These are phyloP conservation scores for Cystofilobasidium ferigula DNA, from an alignment of 768 basidiomycete species.

Conservation along the genomic window DNA sequence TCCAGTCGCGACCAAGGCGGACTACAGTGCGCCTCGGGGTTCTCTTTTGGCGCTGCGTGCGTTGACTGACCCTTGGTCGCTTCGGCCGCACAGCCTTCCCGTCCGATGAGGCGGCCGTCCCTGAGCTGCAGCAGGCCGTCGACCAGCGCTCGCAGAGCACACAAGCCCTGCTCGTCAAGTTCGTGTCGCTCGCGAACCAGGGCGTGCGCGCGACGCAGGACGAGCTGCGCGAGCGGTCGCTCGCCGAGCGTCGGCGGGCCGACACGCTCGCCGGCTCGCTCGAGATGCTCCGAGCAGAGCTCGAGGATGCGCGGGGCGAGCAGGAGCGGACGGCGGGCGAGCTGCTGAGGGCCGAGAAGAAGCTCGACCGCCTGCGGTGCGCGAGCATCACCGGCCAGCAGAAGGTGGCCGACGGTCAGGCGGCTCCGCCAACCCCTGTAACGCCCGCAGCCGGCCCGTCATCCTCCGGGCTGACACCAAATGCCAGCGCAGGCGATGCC, in stretches of 20 bases:
- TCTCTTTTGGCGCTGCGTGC: not conserved
- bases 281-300: constrained; percentile 28
- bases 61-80: too few relatives aligned
- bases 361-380: constrained; percentile 29
- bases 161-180: constrained; percentile 22
- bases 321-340: constrained; percentile 28
- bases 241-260: constrained; percentile 38
- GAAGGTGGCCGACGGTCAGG: not conserved
- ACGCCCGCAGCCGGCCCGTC: not conserved
- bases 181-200: constrained; percentile 20
- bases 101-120: not conserved
- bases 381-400: constrained; percentile 25
- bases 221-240: constrained; percentile 36
- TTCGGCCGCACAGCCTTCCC: constrained; percentile 4
- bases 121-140: constrained; percentile 17
- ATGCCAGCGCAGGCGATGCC: not conserved
- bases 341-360: constrained; percentile 31
- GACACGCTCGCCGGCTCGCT: constrained; percentile 27
- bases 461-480: not conserved
- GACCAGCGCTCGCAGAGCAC: constrained; percentile 21
- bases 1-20: constrained; percentile 30
- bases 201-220: constrained; percentile 19
- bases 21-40: not conserved
- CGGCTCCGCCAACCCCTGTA: not conserved
- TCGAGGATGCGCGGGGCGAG: constrained; percentile 25